phyloP scores from a whole-genome alignment of 1,284 basidiomycete genomes.

The Sutorius eximius region DNA sequence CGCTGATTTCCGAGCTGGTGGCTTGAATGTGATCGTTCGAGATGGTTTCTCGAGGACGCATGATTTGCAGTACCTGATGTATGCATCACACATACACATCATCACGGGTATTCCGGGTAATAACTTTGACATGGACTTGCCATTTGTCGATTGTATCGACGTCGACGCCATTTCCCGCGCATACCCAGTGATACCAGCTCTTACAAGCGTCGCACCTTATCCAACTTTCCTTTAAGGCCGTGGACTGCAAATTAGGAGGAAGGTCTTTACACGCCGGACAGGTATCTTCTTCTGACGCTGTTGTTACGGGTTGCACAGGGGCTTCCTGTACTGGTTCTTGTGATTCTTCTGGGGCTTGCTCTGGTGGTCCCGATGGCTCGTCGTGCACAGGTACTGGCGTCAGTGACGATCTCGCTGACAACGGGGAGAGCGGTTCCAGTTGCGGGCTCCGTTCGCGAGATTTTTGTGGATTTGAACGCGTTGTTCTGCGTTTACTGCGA shows the following conservation, averaged over 20 bases:
- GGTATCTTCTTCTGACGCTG: slow-evolving; percentile 34
- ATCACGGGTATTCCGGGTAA: slow-evolving; percentile 7
- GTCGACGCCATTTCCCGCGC: slow-evolving; percentile 65
- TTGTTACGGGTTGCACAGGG: slow-evolving; percentile 14
- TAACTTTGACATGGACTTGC: slow-evolving; percentile 36
- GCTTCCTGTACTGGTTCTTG: slow-evolving; percentile 16
- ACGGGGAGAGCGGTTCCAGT: slow-evolving; percentile 30
- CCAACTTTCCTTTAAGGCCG: slow-evolving; percentile 62
- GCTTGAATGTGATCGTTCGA: slow-evolving; percentile 68
- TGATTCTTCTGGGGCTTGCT: slow-evolving; percentile 24
- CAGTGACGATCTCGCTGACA: slow-evolving; percentile 33
- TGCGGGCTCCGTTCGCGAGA: slow-evolving; percentile 29
- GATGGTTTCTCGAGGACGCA: slow-evolving; percentile 61
- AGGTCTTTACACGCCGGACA: slow-evolving; percentile 46
- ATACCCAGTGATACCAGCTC: slow-evolving; percentile 81
- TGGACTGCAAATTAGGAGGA: slow-evolving; percentile 26
- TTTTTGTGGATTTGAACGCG: slow-evolving; percentile 32
- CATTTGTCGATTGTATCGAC: slow-evolving; percentile 62
- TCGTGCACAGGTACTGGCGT: slow-evolving; percentile 32
- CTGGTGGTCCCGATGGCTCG: slow-evolving; percentile 20
- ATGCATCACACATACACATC: slow-evolving; percentile 16
- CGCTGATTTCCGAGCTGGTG: slow-evolving; percentile 74
- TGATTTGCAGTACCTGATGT: slow-evolving; percentile 64
- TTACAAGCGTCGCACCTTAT: slow-evolving; percentile 76
- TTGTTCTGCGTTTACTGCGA: slow-evolving; percentile 35